Evolutionary conservation across 805 yeast species (phyloP).

Genomic region (Teunomyces tritomae): DNA sequence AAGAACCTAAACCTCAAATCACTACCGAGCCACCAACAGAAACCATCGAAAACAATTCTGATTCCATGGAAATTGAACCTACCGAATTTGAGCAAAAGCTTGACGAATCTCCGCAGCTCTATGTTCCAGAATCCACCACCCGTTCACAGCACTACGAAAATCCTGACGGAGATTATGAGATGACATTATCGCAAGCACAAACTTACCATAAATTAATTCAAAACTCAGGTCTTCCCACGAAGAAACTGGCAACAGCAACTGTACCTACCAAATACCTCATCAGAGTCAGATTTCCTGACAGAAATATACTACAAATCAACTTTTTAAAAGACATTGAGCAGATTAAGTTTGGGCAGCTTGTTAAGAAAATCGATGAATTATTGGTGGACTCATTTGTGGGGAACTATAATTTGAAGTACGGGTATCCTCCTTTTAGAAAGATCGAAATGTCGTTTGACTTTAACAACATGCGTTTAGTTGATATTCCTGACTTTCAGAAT

Average conservation of each 20-base stretch:
- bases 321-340: conserved; percentile 20
- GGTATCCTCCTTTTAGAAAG: conserved; percentile 38
- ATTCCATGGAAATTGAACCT: not conserved
- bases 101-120: conserved; percentile 18
- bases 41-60: not conserved
- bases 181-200: conserved; percentile 38
- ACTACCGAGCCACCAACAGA: no score
- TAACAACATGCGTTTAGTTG: conserved; percentile 25
- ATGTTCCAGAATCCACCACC: conserved; percentile 13
- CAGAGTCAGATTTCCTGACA: conserved; percentile 40
- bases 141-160: conserved; percentile 27
- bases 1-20: not conserved
- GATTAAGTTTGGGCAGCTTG: conserved; percentile 33
- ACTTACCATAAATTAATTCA: conserved; percentile 34
- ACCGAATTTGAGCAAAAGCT: not conserved
- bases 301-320: conserved; percentile 32
- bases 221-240: conserved; percentile 19
- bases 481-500: conserved; percentile 28
- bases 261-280: conserved; percentile 28
- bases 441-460: conserved; percentile 24
- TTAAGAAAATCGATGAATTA: conserved; percentile 35
- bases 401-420: conserved; percentile 29
- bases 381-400: conserved; percentile 27
- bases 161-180: conserved; percentile 41
- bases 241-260: conserved; percentile 10